A percentile compares a stretch with the other conserved stretches of the same genome.
phyloP scores from a whole-genome alignment of 208 protist species.

The Wallacemonas rigidus region DNA sequence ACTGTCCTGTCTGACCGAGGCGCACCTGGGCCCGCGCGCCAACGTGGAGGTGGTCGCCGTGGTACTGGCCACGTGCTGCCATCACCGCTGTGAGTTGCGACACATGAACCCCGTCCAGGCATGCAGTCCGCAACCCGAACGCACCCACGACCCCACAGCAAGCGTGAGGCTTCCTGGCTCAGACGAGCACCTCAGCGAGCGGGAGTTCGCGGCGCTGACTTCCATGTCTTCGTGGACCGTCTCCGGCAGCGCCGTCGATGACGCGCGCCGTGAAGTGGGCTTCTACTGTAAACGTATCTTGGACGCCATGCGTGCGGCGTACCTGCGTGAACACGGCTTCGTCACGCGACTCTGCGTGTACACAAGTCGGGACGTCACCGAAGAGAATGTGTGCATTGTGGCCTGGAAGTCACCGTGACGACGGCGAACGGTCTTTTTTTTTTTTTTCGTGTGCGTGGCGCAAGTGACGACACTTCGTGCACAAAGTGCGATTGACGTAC shows the following conservation, averaged over 20 bases:
- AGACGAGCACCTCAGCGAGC: conserved; percentile 25
- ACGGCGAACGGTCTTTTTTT: too few species aligned
- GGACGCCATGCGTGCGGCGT: conserved; percentile 57
- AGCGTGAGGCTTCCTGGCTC: conserved; percentile 36
- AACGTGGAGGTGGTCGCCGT: conserved; percentile 29
- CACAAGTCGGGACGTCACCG: conserved; percentile 46
- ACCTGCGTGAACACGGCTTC: conserved; percentile 56
- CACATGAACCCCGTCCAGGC: conserved; percentile 49
- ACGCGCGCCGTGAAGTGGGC: conserved; percentile 34
- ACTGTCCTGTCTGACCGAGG: conserved; percentile 56
- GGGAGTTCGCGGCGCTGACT: conserved; percentile 62
- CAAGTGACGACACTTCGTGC: too few species aligned
- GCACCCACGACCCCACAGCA: too few species aligned
- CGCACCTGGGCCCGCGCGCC: conserved; percentile 3
- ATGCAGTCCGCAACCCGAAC: too few species aligned
- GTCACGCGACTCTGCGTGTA: conserved; percentile 56
- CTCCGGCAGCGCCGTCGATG: conserved; percentile 49
- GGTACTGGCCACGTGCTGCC: conserved; percentile 79
- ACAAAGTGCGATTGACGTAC: too few species aligned
- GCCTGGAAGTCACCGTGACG: conserved; percentile 28
- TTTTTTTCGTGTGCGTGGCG: too few species aligned
- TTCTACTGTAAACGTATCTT: conserved; percentile 71
- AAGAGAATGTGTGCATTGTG: conserved; percentile 76
- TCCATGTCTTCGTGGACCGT: conserved; percentile 85
- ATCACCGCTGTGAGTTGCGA: conserved; percentile 70